Base-by-base conservation (phyloP, 257 asterid genomes). In the Solanum ahanhuiri region DNA sequence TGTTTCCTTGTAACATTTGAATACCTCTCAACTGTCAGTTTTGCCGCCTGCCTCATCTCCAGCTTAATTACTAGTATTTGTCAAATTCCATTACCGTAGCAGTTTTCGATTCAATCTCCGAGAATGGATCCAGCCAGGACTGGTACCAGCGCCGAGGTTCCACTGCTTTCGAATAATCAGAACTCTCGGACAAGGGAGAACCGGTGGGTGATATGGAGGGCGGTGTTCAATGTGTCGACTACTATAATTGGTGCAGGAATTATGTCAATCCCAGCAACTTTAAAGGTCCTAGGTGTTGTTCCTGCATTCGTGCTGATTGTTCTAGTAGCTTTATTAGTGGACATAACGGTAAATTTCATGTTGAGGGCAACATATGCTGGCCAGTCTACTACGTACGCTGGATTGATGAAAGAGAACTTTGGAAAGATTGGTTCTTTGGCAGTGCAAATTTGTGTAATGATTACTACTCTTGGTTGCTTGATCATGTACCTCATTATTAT, bases 221-320 rank as follows among this genome's bases (percentile, higher is more conserved):
- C 98, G 5, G 98, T 96, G 14, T 96, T 95, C 90, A 96, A 96
- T 86, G 98, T 96, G 77, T 88, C 98, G 39, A 96, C 98, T 43
- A 94, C 96, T 89, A 95, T 96, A 37, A 94, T 96, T 37, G 98
- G 99, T 9, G 98, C 98, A 1, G 99, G 98, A 63, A 95, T 95
- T 54, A 96, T 96, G 99, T 96, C 99, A 5, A 93, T 96, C 5
- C 98, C 99, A 25, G 99, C 99, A 1, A 96, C 99, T 31, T 92
- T 96, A 0, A 97, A 97, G 90, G 98, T 97, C 35, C 87, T 97
- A 0, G 98, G 99, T 48, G 84, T 81, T 17, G 33, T 81, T 48
- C 84, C 84, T 0, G 43, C 84, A 81, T 81, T 48, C 6, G 3
- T 48, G 6, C 1, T 81, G 30, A 81, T 81, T 81, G 43, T 81